Base-by-base conservation (phyloP, 352 stramenopile species). In the Globisporangium nunn region DNA sequence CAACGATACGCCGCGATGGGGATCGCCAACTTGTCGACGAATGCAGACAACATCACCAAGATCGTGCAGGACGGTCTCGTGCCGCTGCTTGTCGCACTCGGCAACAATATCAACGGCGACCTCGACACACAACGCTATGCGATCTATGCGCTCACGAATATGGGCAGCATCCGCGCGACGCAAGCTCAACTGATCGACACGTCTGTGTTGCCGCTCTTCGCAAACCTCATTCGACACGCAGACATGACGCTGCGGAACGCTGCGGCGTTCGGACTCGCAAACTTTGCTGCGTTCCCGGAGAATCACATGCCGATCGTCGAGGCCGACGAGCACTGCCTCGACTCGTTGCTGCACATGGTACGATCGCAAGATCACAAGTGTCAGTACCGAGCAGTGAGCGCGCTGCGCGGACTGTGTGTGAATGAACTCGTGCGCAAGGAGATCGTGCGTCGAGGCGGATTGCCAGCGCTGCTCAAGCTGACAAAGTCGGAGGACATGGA, bases 1-100 rank as follows among this genome's bases (percentile, higher is more conserved):
- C 93, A 97, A 62, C 82, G 93, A 28, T 99, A 96, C 72, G 90
- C 93, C 15, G 88, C 88, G 29, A 98, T 98, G 94, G 91, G 91
- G 17, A 78, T 98, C 30, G 93, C 92, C 2, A 99, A 99, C 61
- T 67, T 99, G 17, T 96, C 95, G 12, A 96, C 91, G 4, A 97
- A 98, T 65, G 63, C 82, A 3, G 75, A 82, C 39, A 98, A 97
- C 64, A 76, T 93, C 58, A 74, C 81, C 31, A 96, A 96, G 55
- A 91, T 98, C 35, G 67, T 93, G 1, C 81, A 97, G 46, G 91
- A 98, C 61, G 92, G 91, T 28, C 72, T 92, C 2, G 70, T 98
- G 0, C 86, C 84, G 41, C 75, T 85, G 45, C 78, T 98, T 8
- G 80, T 98, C 4, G 78, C 78, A 0, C 75, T 98, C 2, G 87